phyloP scores from a whole-genome alignment of 139 green algal species.

The Nannochloris sp. region DNA sequence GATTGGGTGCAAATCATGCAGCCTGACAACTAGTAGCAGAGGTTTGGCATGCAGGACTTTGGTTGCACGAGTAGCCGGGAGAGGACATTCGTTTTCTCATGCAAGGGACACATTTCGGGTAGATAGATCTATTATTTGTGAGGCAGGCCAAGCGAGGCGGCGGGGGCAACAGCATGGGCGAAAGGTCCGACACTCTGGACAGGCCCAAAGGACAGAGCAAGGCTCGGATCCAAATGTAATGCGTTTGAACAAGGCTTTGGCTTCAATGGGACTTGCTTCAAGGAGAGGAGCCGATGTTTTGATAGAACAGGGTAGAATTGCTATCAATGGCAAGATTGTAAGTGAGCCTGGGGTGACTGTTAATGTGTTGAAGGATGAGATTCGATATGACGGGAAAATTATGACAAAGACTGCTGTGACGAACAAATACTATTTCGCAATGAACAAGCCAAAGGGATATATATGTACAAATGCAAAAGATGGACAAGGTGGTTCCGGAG shows the following conservation, averaged over 20 bases:
- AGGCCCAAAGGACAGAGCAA: too few species aligned
- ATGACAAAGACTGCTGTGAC: not conserved
- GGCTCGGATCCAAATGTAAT: not conserved
- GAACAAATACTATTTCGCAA: conserved; percentile 37
- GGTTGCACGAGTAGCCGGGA: too few species aligned
- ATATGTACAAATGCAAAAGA: conserved; percentile 48
- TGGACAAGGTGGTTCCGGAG: not conserved
- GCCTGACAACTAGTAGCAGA: too few species aligned
- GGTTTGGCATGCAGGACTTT: too few species aligned
- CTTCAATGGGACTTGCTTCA: conserved; percentile 70
- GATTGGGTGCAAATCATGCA: too few species aligned
- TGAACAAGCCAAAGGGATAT: conserved; percentile 81
- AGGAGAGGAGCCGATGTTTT: conserved; percentile 69
- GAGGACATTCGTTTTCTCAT: too few species aligned
- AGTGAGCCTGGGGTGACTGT: conserved; percentile 43
- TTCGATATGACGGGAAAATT: conserved; percentile 46
- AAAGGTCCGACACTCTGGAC: too few species aligned
- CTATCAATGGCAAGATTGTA: conserved; percentile 71
- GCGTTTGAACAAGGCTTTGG: conserved; percentile 44
- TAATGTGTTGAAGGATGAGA: conserved; percentile 40
- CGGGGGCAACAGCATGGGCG: too few species aligned
- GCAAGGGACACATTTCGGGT: too few species aligned
- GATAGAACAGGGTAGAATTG: conserved; percentile 63
- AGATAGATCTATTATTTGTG: too few species aligned
- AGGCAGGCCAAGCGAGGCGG: too few species aligned